These are phyloP conservation scores for Macrocybe gigantea DNA, from an alignment of 768 basidiomycete genomes.

Conservation along the genomic window DNA sequence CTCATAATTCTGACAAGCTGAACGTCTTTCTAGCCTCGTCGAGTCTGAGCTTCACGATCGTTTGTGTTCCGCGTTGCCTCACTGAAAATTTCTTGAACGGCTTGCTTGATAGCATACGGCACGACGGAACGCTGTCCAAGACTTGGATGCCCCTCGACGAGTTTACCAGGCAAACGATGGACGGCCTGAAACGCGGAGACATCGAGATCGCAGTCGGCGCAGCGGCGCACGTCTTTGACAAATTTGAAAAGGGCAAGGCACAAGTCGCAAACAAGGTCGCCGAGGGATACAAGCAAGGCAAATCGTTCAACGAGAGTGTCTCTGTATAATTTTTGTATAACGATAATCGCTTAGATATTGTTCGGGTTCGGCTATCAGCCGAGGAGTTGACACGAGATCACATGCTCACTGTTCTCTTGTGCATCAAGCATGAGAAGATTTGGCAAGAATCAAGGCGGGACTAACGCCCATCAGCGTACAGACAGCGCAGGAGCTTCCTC, in stretches of 20 bases:
- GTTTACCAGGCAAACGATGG: conserved; percentile 32
- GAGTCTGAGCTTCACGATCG: conserved; percentile 61
- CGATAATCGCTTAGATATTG: too few relatives aligned
- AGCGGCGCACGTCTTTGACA: conserved; percentile 17
- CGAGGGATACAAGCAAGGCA: too few relatives aligned
- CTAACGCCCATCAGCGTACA: too few relatives aligned
- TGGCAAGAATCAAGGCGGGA: too few relatives aligned
- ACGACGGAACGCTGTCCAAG: conserved; percentile 41
- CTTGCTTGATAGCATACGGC: conserved; percentile 38
- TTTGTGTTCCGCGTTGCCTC: conserved; percentile 15
- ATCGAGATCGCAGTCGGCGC: conserved; percentile 19
- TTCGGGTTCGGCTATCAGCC: too few relatives aligned
- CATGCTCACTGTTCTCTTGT: too few relatives aligned
- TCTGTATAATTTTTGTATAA: too few relatives aligned
- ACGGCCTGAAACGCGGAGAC: conserved; percentile 21
- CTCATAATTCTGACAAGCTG: background rate
- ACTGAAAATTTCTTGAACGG: background rate
- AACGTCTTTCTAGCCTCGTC: conserved; percentile 34
- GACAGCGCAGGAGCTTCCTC: too few relatives aligned
- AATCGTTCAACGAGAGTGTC: too few relatives aligned
- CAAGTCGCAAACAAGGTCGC: conserved; percentile 13
- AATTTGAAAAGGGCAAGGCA: conserved; percentile 28
- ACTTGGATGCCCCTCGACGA: conserved; percentile 49
- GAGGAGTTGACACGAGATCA: too few relatives aligned
- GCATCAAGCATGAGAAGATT: too few relatives aligned